A percentile compares a stretch with the other conserved stretches of the same genome.
Evolutionary conservation across 495 filamentous ascomycete genomes (phyloP).

Genomic region (Aspergillus olivimuriae): DNA sequence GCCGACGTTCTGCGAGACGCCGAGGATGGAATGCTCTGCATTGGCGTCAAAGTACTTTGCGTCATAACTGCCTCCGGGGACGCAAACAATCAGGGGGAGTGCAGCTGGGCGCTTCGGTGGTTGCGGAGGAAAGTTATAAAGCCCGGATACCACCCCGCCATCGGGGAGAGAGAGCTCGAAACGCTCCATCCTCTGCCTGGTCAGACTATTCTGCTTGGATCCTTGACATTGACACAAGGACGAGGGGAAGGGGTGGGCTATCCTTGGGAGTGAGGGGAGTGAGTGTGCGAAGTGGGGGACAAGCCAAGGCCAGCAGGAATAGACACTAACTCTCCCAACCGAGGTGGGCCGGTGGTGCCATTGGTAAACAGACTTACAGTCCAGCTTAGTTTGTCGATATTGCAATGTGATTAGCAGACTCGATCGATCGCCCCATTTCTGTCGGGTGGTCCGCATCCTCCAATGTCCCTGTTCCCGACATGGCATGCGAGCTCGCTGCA

Average conservation of each 20-base stretch:
- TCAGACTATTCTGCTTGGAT: neutral
- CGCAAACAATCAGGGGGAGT: conserved; percentile 22
- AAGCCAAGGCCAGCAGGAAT: no score
- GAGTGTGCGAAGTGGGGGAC: no score
- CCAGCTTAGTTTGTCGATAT: no score
- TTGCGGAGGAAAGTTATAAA: neutral
- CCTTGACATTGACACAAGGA: neutral
- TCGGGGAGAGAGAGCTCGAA: neutral
- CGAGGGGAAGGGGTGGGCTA: neutral
- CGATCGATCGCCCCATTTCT: no score
- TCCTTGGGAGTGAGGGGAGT: no score
- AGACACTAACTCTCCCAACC: no score
- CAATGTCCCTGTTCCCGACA: no score
- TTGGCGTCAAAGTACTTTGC: conserved; percentile 29
- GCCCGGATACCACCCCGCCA: neutral
- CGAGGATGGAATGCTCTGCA: conserved; percentile 18
- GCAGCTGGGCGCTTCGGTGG: neutral
- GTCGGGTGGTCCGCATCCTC: no score
- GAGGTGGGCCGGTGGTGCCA: no score
- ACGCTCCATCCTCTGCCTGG: neutral
- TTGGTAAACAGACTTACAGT: no score
- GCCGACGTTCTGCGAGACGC: conserved; percentile 13
- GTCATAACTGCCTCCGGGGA: conserved; percentile 31
- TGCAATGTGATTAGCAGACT: no score
- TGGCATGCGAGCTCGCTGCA: no score